These are phyloP conservation scores for Escovopsis sp. DNA, from an alignment of 2,329 filamentous ascomycete species.

Conservation along the genomic window DNA sequence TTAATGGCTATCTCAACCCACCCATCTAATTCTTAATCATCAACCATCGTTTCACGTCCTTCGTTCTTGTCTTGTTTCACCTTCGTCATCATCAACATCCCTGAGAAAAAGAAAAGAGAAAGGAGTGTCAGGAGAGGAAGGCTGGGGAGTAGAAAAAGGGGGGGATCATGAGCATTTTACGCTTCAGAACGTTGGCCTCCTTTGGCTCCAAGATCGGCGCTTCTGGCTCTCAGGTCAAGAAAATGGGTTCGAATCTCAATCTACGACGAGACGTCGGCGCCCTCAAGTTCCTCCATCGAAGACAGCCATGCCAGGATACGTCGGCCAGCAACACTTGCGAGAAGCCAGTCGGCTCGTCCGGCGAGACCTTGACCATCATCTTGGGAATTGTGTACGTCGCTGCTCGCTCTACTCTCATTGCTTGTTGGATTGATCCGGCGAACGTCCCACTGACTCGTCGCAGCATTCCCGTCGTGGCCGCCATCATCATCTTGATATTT, in stretches of 20 bases:
- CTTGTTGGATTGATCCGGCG: neutral
- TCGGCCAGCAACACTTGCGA: conserved; percentile 33
- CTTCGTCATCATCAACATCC: neutral
- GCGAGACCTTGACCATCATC: conserved; percentile 50
- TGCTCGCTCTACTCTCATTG: neutral
- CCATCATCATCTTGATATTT: conserved; percentile 52
- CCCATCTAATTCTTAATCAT: conserved; percentile 3
- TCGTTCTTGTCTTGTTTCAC: conserved; percentile 2
- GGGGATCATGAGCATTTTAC: conserved; percentile 3
- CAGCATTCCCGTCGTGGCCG: conserved; percentile 62
- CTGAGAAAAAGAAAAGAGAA: neutral
- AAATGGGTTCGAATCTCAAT: conserved; percentile 15
- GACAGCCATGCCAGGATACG: conserved; percentile 3
- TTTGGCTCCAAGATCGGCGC: conserved; percentile 6
- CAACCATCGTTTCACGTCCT: conserved; percentile 1
- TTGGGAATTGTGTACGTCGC: conserved; percentile 54
- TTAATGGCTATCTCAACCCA: conserved; percentile 6
- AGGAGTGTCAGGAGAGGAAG: neutral
- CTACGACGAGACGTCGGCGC: conserved; percentile 8
- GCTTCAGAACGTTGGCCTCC: conserved; percentile 3
- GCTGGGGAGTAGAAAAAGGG: conserved; percentile 1
- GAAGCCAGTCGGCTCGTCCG: conserved; percentile 38
- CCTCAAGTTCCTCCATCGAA: conserved; percentile 6
- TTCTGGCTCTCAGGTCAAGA: conserved; percentile 8
- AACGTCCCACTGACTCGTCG: conserved; percentile 7